phyloP scores from a whole-genome alignment of 176 grass and related monocot genomes.

The Thinopyrum elongatum region DNA sequence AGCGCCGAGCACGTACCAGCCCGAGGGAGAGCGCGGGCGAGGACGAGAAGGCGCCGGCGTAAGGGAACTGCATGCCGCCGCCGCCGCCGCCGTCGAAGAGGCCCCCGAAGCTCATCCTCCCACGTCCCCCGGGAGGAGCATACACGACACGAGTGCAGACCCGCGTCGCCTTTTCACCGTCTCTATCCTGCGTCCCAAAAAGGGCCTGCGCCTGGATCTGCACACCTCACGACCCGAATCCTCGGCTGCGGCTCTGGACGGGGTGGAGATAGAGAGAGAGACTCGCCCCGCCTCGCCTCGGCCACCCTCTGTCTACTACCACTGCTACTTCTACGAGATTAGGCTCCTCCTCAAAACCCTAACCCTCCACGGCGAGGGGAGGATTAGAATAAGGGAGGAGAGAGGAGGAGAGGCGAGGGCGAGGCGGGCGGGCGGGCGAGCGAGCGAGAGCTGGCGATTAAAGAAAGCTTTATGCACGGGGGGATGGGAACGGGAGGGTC shows the following conservation, averaged over 20 bases:
- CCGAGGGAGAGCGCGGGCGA: conserved; percentile 81
- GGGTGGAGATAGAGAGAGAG: not conserved
- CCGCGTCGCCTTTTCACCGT: not conserved
- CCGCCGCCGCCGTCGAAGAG: conserved; percentile 54
- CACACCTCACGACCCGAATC: conserved; percentile 16
- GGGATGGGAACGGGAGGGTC: conserved; percentile 2
- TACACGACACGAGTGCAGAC: not conserved
- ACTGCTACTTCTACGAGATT: not conserved
- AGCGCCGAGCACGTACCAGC: conserved; percentile 38
- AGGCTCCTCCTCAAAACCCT: conserved; percentile 52
- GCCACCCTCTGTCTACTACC: not conserved
- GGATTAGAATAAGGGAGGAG: conserved; percentile 11
- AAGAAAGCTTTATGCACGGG: conserved; percentile 44
- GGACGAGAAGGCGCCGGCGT: conserved; percentile 51
- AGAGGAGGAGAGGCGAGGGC: not conserved
- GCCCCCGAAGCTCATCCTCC: conserved; percentile 61
- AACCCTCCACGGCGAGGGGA: conserved; percentile 34
- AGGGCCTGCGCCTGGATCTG: conserved; percentile 28
- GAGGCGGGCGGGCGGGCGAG: not conserved
- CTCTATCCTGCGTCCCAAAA: conserved; percentile 1
- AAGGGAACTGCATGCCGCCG: conserved; percentile 55
- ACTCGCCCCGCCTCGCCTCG: not conserved
- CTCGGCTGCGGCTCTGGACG: not conserved
- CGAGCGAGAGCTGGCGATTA: conserved; percentile 15
- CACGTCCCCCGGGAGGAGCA: not conserved